Percentiles rank a stretch among this genome's conserved stretches.
phyloP scores from a whole-genome alignment of 2,329 filamentous ascomycete species.

The Fusarium irregulare region DNA sequence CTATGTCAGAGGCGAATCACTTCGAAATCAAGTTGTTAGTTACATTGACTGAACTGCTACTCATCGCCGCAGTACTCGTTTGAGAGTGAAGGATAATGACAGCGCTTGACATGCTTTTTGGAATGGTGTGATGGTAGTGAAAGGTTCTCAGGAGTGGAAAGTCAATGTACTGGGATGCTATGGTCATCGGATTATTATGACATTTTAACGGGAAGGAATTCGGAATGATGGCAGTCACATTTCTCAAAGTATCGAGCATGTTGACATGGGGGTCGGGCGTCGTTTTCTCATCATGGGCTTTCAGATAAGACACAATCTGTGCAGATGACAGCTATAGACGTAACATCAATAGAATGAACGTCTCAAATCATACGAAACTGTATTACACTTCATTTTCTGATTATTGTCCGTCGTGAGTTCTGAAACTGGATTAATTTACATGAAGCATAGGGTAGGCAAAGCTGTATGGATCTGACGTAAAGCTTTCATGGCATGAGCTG shows the following conservation, averaged over 20 bases:
- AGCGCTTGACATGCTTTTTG: not conserved
- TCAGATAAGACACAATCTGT: not conserved
- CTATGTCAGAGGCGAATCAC: conserved; percentile 44
- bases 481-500: conserved; percentile 13
- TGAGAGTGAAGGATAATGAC: not conserved
- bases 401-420: not conserved
- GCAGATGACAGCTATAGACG: not conserved
- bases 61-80: conserved; percentile 42
- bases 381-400: too few relatives aligned
- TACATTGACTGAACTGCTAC: conserved; percentile 41
- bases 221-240: not conserved
- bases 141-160: rapidly evolving
- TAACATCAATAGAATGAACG: not conserved
- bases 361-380: not conserved
- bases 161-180: not conserved
- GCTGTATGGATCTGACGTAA: conserved; percentile 6
- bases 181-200: not conserved
- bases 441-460: conserved; percentile 36
- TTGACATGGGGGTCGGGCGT: not conserved
- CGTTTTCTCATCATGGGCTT: not conserved
- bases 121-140: not conserved
- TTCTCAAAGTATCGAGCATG: not conserved
- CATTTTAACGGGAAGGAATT: not conserved
- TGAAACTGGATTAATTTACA: not conserved
- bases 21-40: conserved; percentile 38